These are phyloP conservation scores for Pseudonitzschia multistriata DNA, from an alignment of 108 stramenopile species.

Conservation along the genomic window DNA sequence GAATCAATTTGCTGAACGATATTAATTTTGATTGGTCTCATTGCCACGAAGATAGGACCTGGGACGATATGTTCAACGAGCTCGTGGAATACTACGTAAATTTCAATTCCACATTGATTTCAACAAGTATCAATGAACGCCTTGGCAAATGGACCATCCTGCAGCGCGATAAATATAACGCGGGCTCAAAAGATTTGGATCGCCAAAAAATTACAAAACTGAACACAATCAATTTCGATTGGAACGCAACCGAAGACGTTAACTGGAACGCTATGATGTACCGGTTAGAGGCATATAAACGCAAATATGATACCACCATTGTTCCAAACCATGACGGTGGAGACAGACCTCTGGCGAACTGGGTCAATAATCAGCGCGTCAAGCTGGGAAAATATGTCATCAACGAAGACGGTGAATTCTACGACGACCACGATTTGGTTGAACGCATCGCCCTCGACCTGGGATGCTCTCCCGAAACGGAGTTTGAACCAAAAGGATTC, in stretches of 20 bases:
- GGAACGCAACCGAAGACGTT: conserved; percentile 9
- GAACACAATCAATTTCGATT: conserved; percentile 5
- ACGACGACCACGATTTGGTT: conserved; percentile 12
- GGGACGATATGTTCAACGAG: conserved; percentile 13
- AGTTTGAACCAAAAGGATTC: not conserved
- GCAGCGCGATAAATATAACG: conserved; percentile 1
- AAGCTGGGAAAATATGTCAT: conserved; percentile 10
- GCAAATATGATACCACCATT: conserved; percentile 14
- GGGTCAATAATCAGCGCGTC: conserved; percentile 7
- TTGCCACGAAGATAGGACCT: conserved; percentile 3
- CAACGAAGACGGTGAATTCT: not conserved
- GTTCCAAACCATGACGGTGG: conserved; percentile 15
- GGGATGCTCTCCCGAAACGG: not conserved
- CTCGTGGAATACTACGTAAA: conserved; percentile 6
- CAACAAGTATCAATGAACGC: not conserved
- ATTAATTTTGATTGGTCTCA: conserved; percentile 11
- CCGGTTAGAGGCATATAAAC: conserved; percentile 11
- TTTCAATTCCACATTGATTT: conserved; percentile 2
- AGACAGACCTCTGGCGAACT: conserved; percentile 14
- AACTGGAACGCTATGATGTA: conserved; percentile 20
- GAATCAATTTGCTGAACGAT: conserved; percentile 10
- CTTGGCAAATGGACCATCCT: conserved; percentile 5
- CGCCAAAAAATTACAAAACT: conserved; percentile 7
- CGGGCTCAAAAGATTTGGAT: not conserved
- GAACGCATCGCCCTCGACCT: conserved; percentile 12